phyloP scores from a whole-genome alignment of 1,284 basidiomycete species.

The Leccinum fuscescens region DNA sequence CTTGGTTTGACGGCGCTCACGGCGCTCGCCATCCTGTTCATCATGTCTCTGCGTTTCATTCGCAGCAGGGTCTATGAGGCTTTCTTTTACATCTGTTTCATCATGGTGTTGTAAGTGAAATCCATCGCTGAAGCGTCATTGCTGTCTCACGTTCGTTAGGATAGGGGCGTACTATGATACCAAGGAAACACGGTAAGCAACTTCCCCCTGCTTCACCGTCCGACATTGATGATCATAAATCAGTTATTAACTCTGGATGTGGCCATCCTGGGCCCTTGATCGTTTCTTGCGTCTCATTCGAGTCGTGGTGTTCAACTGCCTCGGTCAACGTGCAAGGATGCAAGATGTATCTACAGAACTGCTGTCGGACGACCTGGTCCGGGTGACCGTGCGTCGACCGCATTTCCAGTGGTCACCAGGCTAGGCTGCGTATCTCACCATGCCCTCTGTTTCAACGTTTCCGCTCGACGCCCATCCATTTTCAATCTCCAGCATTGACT shows the following conservation, averaged over 20 bases:
- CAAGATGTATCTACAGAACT: conserved; percentile 29
- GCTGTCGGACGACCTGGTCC: conserved; percentile 26
- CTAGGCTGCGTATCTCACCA: conserved; percentile 49
- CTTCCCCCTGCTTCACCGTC: conserved; percentile 11
- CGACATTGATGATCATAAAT: not conserved
- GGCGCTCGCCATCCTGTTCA: conserved; percentile 38
- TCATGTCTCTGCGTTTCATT: conserved; percentile 45
- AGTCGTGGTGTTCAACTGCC: conserved; percentile 49
- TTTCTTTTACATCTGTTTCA: conserved; percentile 45
- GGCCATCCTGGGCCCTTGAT: conserved; percentile 67
- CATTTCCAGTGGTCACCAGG: conserved; percentile 41
- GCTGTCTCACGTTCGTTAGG: conserved; percentile 25
- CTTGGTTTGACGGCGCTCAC: conserved; percentile 40
- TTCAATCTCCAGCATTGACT: conserved; percentile 49
- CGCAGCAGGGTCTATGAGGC: conserved; percentile 46
- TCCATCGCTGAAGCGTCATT: not conserved
- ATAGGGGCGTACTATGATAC: conserved; percentile 43
- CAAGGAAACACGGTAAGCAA: conserved; percentile 22
- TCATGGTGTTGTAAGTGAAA: conserved; percentile 40
- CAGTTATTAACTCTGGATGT: conserved; percentile 39
- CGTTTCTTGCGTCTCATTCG: conserved; percentile 52
- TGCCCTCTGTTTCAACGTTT: conserved; percentile 42
- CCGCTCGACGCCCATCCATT: conserved; percentile 55
- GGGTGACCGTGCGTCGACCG: conserved; percentile 25
- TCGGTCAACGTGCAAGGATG: conserved; percentile 11